These are phyloP conservation scores for Phylloporus scabripes DNA, from an alignment of 768 basidiomycete species.

Conservation along the genomic window DNA sequence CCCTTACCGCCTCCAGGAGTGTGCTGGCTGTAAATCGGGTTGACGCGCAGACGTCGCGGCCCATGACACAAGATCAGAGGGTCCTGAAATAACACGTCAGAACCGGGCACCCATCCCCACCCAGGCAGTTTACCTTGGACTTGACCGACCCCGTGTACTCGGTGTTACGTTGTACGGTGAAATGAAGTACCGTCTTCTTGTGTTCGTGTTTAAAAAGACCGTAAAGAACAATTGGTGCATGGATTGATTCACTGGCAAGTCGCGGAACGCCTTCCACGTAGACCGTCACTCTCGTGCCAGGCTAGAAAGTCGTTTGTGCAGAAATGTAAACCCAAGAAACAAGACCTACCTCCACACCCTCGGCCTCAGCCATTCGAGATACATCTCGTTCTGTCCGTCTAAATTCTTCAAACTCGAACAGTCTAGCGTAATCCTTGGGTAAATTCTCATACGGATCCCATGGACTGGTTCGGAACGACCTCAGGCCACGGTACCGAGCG, in stretches of 20 bases:
- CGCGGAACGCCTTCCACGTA: conserved; percentile 71
- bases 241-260: conserved; percentile 38
- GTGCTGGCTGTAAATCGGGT: conserved; percentile 91
- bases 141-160: conserved; percentile 85
- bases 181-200: conserved; percentile 89
- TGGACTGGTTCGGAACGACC: conserved; percentile 88
- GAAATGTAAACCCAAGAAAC: not conserved
- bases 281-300: conserved; percentile 76
- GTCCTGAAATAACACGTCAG: conserved; percentile 47
- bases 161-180: conserved; percentile 90
- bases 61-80: conserved; percentile 86
- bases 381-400: conserved; percentile 75
- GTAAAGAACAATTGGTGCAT: conserved; percentile 60
- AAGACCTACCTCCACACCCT: conserved; percentile 61
- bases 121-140: conserved; percentile 62
- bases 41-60: conserved; percentile 76
- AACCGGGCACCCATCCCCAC: not conserved
- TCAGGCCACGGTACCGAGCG: conserved; percentile 86
- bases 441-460: conserved; percentile 98
- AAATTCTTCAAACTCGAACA: conserved; percentile 97
- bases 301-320: conserved; percentile 37
- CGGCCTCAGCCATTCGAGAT: conserved; percentile 59
- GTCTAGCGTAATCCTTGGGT: conserved; percentile 87
- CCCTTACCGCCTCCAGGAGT: conserved; percentile 86
- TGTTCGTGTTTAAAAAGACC: conserved; percentile 92